Evolutionary conservation across 345 rosid species (phyloP), one percentile per base, ranked within the genome.

Genomic region (Diplotaxis tenuifolia): DNA sequence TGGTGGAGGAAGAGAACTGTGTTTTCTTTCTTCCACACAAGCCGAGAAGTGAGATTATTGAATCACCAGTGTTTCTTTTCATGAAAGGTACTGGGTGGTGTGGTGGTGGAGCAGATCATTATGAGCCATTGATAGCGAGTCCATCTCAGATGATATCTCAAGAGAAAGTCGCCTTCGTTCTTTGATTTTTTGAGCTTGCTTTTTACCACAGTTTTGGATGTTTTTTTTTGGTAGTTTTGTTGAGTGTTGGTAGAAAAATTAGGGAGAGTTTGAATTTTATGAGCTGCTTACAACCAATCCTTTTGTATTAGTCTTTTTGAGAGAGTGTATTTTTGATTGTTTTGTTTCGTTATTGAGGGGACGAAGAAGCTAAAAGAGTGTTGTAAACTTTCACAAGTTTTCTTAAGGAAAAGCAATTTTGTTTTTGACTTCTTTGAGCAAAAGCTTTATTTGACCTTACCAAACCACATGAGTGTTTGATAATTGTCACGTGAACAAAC

Each of bases 1-100:
- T 96, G 97, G 89, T 89, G 45, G 96, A 96, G 2, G 98, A 92
- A 84, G 97, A 96, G 18, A 85, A 88, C 53, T 96, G 98, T 67
- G 87, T 96, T 65, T 96, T 96, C 89, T 92, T 96, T 82, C 94
- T 96, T 47, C 99, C 97, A 2, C 98, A 96, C 71, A 87, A 82
- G 29, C 99, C 99, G 16, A 82, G 98, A 67, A 84, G 94, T 65
- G 94, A 89, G 81, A 88, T 96, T 62, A 82, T 76, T 50, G 90
- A 82, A 40, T 87, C 87, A 54, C 99, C 98, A 14, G 76, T 90
- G 69, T 96, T 96, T 80, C 81, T 96, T 3, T 89, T 96, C 79
- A 96, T 96, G 99, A 96, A 92, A 84, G 99, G 99, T 77, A 90
- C 99, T 68, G 98, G 98, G 20, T 96, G 98, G 99, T 96, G 97